Evolutionary conservation across 495 filamentous ascomycete genomes (phyloP).

Genomic region (Talaromyces nanjingensis): DNA sequence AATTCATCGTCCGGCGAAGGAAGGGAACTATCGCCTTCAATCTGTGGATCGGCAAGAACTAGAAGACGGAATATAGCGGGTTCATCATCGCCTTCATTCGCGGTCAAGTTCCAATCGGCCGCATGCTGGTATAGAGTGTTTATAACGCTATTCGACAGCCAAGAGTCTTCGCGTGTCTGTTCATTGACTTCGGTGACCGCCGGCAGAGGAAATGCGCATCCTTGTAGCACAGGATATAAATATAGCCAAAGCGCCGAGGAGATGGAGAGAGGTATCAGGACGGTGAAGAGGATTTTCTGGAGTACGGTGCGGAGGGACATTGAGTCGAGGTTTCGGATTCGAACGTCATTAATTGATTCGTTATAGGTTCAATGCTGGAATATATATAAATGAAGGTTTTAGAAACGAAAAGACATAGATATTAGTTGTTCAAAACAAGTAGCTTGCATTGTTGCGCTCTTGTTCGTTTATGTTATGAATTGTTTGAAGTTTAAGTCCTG

Average conservation of each 20-base stretch:
- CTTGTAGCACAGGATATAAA: conserved; percentile 74
- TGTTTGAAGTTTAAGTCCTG: neutral
- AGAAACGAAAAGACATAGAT: neutral
- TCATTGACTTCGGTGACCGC: conserved; percentile 15
- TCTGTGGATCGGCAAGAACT: conserved; percentile 85
- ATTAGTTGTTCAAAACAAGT: neutral
- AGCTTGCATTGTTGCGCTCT: neutral
- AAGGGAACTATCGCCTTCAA: conserved; percentile 87
- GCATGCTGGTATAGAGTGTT: conserved; percentile 46
- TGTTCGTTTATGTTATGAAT: neutral
- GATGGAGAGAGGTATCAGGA: conserved; percentile 65
- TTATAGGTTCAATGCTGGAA: neutral
- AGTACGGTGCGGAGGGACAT: conserved; percentile 53
- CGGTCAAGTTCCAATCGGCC: conserved; percentile 12
- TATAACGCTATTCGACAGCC: conserved; percentile 25
- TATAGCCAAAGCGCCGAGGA: conserved; percentile 72
- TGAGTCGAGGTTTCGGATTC: conserved; percentile 12
- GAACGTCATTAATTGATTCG: neutral
- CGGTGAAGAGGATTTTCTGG: conserved; percentile 47
- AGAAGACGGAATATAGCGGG: conserved; percentile 73
- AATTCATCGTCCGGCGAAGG: conserved; percentile 51
- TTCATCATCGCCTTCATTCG: conserved; percentile 11
- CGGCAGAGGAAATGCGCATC: conserved; percentile 73
- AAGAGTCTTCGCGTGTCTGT: neutral
- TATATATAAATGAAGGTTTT: neutral